Percentiles rank a stretch among this genome's conserved stretches.
Conservation (phyloP, 208 protist species). For the Naegleria lovaniensis region DNA sequence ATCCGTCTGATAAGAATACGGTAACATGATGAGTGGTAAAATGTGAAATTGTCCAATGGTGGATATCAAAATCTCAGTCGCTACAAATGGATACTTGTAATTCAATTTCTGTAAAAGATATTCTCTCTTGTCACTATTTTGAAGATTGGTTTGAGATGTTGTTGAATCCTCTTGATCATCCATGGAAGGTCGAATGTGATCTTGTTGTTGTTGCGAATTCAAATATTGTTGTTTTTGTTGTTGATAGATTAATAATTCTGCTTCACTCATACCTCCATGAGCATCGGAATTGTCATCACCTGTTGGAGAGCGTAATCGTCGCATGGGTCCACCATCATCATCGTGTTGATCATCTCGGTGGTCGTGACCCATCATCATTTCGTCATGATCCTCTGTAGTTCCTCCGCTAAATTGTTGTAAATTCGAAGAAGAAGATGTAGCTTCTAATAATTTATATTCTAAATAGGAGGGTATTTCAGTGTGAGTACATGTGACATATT, state of each 20-base stretch:
- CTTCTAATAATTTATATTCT: background rate
- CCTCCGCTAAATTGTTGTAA: background rate
- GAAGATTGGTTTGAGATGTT: background rate
- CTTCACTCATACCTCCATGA: background rate
- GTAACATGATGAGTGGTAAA: background rate
- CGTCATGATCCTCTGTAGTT: too few species aligned
- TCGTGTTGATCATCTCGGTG: too few species aligned
- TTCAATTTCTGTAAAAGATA: constrained; percentile 11
- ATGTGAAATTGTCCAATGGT: constrained; percentile 3
- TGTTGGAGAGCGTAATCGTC: too few species aligned
- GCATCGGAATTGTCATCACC: too few species aligned
- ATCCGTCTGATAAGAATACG: background rate
- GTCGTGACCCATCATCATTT: too few species aligned
- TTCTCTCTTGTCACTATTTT: background rate
- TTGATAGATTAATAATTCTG: background rate
- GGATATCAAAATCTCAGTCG: background rate
- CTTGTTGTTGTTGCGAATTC: background rate
- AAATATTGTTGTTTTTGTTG: background rate
- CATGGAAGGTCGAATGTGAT: too few species aligned
- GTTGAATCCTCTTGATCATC: background rate
- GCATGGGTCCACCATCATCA: too few species aligned
- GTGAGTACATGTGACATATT: background rate
- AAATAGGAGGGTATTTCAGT: background rate
- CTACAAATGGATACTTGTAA: background rate
- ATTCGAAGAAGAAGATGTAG: background rate